These are phyloP conservation scores for Kondoa subrosea DNA, from an alignment of 768 basidiomycete species.

Conservation along the genomic window DNA sequence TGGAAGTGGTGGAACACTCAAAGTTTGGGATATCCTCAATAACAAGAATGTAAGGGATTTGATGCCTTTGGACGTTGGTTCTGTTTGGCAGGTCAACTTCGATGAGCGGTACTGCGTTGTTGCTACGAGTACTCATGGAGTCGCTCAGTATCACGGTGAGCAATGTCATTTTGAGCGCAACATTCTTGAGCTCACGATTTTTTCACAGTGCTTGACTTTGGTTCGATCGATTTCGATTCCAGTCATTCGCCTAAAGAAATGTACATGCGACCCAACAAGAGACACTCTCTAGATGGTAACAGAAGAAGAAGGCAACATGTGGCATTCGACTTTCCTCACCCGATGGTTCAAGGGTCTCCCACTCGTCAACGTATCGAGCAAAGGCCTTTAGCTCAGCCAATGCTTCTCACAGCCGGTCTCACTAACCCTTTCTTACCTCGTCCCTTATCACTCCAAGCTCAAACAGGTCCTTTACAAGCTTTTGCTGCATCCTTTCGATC, in stretches of 20 bases:
- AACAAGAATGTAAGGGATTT: conserved; percentile 74
- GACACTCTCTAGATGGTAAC: neutral
- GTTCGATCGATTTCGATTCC: neutral
- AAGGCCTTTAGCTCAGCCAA: neutral
- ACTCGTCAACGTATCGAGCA: neutral
- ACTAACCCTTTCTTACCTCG: neutral
- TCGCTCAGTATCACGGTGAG: conserved; percentile 32
- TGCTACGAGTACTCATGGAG: conserved; percentile 39
- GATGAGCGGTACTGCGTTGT: conserved; percentile 88
- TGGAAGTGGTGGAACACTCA: conserved; percentile 86
- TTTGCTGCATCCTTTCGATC: neutral
- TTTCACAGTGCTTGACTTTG: conserved; percentile 19
- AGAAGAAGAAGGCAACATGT: neutral
- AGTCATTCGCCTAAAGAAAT: neutral
- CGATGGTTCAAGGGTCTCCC: neutral
- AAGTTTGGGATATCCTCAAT: conserved; percentile 91
- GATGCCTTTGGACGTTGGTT: conserved; percentile 54
- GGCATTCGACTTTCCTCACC: neutral
- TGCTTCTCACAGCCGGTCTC: neutral
- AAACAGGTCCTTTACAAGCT: neutral
- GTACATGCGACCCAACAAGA: neutral
- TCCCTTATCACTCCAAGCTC: neutral
- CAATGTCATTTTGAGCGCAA: neutral
- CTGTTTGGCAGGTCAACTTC: conserved; percentile 95
- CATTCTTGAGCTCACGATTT: neutral